These are phyloP conservation scores for Podila verticillata DNA, from an alignment of 192 early-diverging fungal species.

Conservation along the genomic window DNA sequence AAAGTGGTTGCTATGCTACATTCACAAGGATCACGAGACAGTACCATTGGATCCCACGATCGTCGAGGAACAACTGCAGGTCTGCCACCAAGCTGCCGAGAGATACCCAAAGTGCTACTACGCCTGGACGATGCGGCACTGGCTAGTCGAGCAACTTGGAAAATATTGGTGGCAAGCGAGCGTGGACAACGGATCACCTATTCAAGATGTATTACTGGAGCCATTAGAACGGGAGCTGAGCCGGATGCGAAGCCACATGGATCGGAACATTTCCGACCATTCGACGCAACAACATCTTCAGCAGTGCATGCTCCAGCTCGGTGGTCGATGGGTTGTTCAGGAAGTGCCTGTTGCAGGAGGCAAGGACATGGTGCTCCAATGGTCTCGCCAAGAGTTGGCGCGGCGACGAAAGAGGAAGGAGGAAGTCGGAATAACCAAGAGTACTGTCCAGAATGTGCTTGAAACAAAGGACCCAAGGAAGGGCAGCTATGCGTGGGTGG, in stretches of 20 bases:
- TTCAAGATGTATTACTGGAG: not conserved
- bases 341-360: not conserved
- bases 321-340: slow-evolving; percentile 30
- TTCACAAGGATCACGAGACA: slow-evolving; percentile 15
- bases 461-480: not conserved
- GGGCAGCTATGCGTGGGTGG: slow-evolving; percentile 35
- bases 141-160: slow-evolving; percentile 45
- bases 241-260: slow-evolving; percentile 44
- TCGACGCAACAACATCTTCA: slow-evolving; percentile 58
- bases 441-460: slow-evolving; percentile 18
- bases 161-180: slow-evolving; percentile 7
- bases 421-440: not conserved
- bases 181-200: slow-evolving; percentile 1
- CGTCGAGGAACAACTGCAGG: slow-evolving; percentile 34
- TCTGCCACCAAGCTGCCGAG: slow-evolving; percentile 43
- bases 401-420: slow-evolving; percentile 1
- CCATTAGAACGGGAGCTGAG: slow-evolving; percentile 42
- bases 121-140: slow-evolving; percentile 62
- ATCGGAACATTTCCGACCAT: slow-evolving; percentile 59
- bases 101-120: slow-evolving; percentile 65
- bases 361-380: slow-evolving; percentile 13
- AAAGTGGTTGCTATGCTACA: slow-evolving; percentile 32
- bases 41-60: slow-evolving; percentile 8
- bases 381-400: slow-evolving; percentile 27
- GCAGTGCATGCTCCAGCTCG: slow-evolving; percentile 43